phyloP scores from a whole-genome alignment of 2,329 filamentous ascomycete genomes.

The Neonectria hederae region DNA sequence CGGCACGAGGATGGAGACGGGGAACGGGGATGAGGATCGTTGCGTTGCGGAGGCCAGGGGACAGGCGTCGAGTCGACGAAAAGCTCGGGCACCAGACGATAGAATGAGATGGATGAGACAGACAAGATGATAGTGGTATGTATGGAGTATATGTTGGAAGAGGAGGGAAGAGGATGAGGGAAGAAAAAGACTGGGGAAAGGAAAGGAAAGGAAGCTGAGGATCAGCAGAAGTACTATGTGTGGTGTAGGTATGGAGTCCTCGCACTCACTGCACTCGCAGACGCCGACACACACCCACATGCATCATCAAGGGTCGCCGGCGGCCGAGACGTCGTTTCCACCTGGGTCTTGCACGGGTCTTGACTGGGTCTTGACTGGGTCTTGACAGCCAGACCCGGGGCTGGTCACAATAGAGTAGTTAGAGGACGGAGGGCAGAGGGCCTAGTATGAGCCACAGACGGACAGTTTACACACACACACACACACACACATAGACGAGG shows the following conservation, averaged over 20 bases:
- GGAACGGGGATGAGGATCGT: conserved; percentile 11
- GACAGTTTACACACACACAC: background rate
- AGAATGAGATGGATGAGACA: conserved; percentile 30
- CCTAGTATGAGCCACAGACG: conserved; percentile 13
- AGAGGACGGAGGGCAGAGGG: conserved; percentile 5
- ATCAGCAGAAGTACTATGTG: conserved; percentile 24
- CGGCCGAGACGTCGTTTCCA: conserved; percentile 34
- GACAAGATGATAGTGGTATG: conserved; percentile 21
- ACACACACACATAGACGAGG: conserved; percentile 13
- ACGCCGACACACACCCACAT: conserved; percentile 40
- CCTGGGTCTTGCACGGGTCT: conserved; percentile 27
- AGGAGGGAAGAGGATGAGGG: conserved; percentile 24
- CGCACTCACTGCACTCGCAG: conserved; percentile 34
- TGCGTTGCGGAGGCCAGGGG: conserved; percentile 27
- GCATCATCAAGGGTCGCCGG: conserved; percentile 41
- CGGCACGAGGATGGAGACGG: conserved; percentile 14
- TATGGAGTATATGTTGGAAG: conserved; percentile 29
- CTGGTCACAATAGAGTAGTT: conserved; percentile 8
- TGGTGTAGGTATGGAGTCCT: conserved; percentile 28
- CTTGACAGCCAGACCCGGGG: conserved; percentile 23
- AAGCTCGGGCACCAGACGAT: conserved; percentile 27
- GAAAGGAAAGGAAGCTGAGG: conserved; percentile 29
- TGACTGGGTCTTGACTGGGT: conserved; percentile 32
- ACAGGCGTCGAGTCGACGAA: conserved; percentile 32
- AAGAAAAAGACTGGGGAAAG: conserved; percentile 29